phyloP scores from a whole-genome alignment of 805 yeast species.

The Saccharomycopsis fodiens region DNA sequence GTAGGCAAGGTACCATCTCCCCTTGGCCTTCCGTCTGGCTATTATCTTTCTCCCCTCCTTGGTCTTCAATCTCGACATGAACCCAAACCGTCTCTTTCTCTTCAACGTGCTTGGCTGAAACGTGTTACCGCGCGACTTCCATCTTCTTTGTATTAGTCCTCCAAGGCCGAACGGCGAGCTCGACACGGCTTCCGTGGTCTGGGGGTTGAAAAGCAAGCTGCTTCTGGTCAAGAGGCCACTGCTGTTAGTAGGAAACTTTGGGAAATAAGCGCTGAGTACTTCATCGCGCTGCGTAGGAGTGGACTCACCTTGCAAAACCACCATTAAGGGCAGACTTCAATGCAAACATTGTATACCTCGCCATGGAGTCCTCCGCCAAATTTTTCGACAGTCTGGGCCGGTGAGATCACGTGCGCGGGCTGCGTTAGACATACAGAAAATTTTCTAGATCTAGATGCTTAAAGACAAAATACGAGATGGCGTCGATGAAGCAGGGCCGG shows the following conservation, averaged over 20 bases:
- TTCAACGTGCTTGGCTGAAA: conserved; percentile 89
- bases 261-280: too few relatives aligned
- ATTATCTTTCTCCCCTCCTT: conserved; percentile 73
- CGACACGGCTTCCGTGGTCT: background rate
- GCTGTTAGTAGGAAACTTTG: background rate
- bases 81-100: conserved; percentile 86
- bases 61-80: conserved; percentile 72
- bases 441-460: background rate
- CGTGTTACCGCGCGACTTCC: conserved; percentile 89
- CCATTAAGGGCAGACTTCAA: background rate
- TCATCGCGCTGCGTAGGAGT: too few relatives aligned
- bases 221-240: background rate
- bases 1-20: conserved; percentile 89
- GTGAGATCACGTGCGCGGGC: background rate
- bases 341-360: background rate
- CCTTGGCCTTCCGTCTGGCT: conserved; percentile 73
- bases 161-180: background rate
- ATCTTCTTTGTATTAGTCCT: conserved; percentile 43
- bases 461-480: conserved; percentile 20
- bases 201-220: background rate
- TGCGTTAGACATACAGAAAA: background rate
- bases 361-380: background rate
- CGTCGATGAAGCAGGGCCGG: conserved; percentile 35
- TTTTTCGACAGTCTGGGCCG: background rate
- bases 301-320: background rate